These are phyloP conservation scores for Aspergillus sp. DNA, from an alignment of 2,329 filamentous ascomycete genomes.

Conservation along the genomic window DNA sequence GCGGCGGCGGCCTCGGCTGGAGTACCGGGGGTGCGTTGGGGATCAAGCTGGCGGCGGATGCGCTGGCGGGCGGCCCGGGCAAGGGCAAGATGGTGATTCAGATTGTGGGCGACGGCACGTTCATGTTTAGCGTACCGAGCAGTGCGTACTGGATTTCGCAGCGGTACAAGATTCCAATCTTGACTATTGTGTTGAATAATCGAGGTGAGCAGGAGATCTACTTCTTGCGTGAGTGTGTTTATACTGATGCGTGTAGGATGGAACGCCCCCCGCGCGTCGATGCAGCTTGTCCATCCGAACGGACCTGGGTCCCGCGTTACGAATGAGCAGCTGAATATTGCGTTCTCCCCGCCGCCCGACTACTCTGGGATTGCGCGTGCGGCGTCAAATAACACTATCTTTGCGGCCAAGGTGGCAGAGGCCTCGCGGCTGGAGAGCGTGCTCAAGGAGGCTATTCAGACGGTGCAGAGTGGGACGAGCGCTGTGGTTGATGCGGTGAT, in stretches of 20 bases:
- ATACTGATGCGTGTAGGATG: slow-evolving; percentile 37
- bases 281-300: slow-evolving; percentile 62
- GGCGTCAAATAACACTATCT: slow-evolving; percentile 59
- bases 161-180: slow-evolving; percentile 61
- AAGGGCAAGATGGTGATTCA: slow-evolving; percentile 7
- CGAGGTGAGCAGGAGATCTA: slow-evolving; percentile 62
- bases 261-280: slow-evolving; percentile 52
- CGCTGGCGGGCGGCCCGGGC: not conserved
- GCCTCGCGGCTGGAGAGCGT: slow-evolving; percentile 52
- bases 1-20: slow-evolving; percentile 76
- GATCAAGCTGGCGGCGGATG: slow-evolving; percentile 63
- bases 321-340: slow-evolving; percentile 62
- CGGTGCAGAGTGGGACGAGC: slow-evolving; percentile 52
- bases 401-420: slow-evolving; percentile 44
- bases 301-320: slow-evolving; percentile 57
- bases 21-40: slow-evolving; percentile 71
- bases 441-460: slow-evolving; percentile 54
- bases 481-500: slow-evolving; percentile 55
- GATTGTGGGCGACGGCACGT: slow-evolving; percentile 63
- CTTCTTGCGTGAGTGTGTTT: too few relatives aligned
- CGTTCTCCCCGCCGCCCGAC: slow-evolving; percentile 61
- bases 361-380: slow-evolving; percentile 65
- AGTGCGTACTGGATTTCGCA: slow-evolving; percentile 67
- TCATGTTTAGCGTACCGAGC: slow-evolving; percentile 62
- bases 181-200: slow-evolving; percentile 67